A percentile compares a stretch with the other conserved stretches of the same genome.
phyloP scores from a whole-genome alignment of 1,284 basidiomycete species.

The Leccinum fallax region DNA sequence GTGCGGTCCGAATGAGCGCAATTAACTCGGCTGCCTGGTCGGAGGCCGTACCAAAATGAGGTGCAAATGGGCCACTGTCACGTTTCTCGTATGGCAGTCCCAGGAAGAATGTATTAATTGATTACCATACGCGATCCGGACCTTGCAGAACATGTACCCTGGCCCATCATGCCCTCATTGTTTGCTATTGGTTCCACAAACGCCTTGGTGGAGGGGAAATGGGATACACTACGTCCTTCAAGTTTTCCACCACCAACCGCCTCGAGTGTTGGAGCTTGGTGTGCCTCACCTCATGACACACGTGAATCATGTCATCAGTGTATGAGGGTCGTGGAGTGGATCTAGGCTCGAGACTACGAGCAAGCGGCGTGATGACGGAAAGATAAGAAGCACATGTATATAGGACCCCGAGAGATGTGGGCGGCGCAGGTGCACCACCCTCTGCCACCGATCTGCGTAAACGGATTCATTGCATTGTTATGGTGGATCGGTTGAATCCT shows the following conservation, averaged over 20 bases:
- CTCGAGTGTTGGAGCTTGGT: background rate
- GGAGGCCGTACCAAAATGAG: constrained; percentile 6
- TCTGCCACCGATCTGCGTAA: constrained; percentile 15
- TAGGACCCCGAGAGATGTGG: constrained; percentile 20
- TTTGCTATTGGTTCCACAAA: background rate
- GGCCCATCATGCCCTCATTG: background rate
- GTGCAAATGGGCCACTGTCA: background rate
- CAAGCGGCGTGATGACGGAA: background rate
- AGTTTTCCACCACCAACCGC: background rate
- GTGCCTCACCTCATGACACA: constrained; percentile 4
- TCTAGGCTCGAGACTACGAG: constrained; percentile 15
- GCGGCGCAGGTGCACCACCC: constrained; percentile 12
- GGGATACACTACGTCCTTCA: background rate
- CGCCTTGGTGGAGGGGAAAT: background rate
- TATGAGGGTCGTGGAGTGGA: constrained; percentile 10
- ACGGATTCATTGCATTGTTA: background rate
- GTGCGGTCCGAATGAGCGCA: background rate
- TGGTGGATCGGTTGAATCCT: background rate
- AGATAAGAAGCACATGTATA: constrained; percentile 23
- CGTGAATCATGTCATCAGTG: constrained; percentile 6
- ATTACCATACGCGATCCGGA: constrained; percentile 10
- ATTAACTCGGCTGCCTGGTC: constrained; percentile 7
- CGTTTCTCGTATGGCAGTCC: background rate
- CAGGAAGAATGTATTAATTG: constrained; percentile 3
- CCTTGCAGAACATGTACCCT: background rate